Conservation (phyloP, 2,329 filamentous ascomycete genomes). For the Lecanicillium sp. region DNA sequence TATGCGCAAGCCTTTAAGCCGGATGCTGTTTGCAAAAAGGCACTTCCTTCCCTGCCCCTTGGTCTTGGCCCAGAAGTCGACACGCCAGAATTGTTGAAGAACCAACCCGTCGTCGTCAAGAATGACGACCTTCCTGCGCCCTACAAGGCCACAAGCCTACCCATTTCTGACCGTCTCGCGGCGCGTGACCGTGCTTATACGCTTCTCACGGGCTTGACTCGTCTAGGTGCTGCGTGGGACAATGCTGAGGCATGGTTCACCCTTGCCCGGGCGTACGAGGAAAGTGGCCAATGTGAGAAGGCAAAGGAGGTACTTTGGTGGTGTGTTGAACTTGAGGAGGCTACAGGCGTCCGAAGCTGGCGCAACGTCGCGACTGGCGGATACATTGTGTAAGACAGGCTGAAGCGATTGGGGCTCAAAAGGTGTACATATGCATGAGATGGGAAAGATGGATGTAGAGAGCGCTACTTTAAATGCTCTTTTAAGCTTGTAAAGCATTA, state of each 20-base stretch:
- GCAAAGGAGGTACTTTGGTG: conserved; percentile 94
- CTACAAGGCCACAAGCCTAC: conserved; percentile 54
- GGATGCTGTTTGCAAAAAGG: conserved; percentile 7
- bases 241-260: conserved; percentile 88
- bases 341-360: conserved; percentile 72
- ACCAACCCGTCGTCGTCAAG: conserved; percentile 11
- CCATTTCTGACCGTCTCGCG: conserved; percentile 73
- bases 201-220: conserved; percentile 74
- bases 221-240: conserved; percentile 83
- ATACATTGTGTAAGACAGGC: conserved; percentile 40
- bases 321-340: conserved; percentile 92
- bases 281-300: conserved; percentile 76
- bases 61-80: conserved; percentile 29
- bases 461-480: too few species aligned
- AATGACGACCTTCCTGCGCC: conserved; percentile 39
- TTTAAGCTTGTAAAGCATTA: too few species aligned
- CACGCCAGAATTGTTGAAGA: too few species aligned
- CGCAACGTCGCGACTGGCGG: conserved; percentile 56
- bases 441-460: too few species aligned
- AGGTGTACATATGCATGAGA: too few species aligned
- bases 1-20: conserved; percentile 7
- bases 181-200: conserved; percentile 83
- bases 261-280: conserved; percentile 78
- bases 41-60: conserved; percentile 36
- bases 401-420: too few species aligned